Conservation (phyloP, 306 rosid species). For the Pterocarpus macrocarpus region DNA sequence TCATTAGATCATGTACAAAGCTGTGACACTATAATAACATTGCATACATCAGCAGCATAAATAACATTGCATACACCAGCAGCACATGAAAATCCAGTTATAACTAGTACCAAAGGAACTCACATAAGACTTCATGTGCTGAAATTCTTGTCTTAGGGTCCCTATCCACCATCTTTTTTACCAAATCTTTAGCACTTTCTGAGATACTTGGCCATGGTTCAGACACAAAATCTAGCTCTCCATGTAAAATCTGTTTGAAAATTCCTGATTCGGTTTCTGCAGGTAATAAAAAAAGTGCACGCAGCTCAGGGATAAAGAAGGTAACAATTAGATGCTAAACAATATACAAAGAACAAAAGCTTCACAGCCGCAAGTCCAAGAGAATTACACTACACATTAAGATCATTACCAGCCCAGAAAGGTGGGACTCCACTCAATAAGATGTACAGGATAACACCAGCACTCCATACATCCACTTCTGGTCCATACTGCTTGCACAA, state of each 20-base stretch:
- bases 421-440: conserved; percentile 93
- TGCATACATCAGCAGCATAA: not conserved
- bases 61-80: not conserved
- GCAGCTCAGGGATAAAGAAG: conserved; percentile 21
- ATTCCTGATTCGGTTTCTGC: conserved; percentile 90
- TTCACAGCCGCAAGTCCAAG: conserved; percentile 19
- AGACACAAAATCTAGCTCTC: conserved; percentile 76
- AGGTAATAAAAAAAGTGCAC: conserved; percentile 39
- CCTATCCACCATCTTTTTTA: conserved; percentile 74
- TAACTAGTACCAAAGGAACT: conserved; percentile 53
- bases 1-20: conserved; percentile 37
- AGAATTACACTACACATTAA: conserved; percentile 32
- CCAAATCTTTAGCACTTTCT: conserved; percentile 83
- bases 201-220: conserved; percentile 92
- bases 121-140: conserved; percentile 90
- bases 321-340: conserved; percentile 19
- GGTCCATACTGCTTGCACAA: conserved; percentile 83
- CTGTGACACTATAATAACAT: conserved; percentile 18
- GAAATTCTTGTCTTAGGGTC: conserved; percentile 77
- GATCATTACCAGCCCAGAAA: conserved; percentile 86
- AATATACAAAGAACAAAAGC: conserved; percentile 18
- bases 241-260: conserved; percentile 79
- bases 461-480: conserved; percentile 94
- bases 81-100: conserved; percentile 34
- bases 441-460: conserved; percentile 92